Evolutionary conservation across 106 monocot species (phyloP), one percentile per base, ranked within the genome.

Genomic region (Dioscorea zingiberensis): DNA sequence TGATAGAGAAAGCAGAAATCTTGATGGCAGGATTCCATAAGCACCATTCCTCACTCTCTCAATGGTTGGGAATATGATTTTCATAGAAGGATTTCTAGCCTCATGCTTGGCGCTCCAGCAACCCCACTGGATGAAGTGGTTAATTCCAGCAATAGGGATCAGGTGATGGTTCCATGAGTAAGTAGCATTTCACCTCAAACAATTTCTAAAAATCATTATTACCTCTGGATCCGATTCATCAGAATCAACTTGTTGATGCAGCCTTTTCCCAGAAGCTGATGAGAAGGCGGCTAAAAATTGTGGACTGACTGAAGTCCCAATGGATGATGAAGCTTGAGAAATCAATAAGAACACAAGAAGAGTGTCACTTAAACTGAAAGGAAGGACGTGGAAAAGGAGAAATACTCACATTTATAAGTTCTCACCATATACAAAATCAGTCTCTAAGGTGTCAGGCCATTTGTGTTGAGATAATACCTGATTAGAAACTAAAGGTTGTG

Each of bases 191-290:
- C 18, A 51, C 12, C 14, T 1, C 15, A 51, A 18, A 9, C 16
- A 11, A 60, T 28, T 17, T 6, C 25, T 60, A 21, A 44, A 48
- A 25, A 44, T 2, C 38, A 38, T 51, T n/a, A n/a, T n/a, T 73
- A 93, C 93, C 74, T 86, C 93, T 59, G 93, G 93, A 71, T 93
- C 93, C 74, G 93, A 93, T 65, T 93, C 93, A 55, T 93, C 75
- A 21, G 93, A 86, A 32, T 93, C 93, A 5, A 83, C 67, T 59
- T 66, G 74, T 18, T 78, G 64, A 71, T 27, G 64, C 44, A 78
- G 79, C 74, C 65, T 85, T 79, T 93, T 93, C 27, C 93, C 93
- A 62, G 80, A 71, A 44, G 93, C 89, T 68, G 93, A 70, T 66
- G 93, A 70, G 64, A 89, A 93, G 12, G 75, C 69, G 69, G 89